Conservation (phyloP, 495 filamentous ascomycete genomes). For the Podospora pseudocomata region DNA sequence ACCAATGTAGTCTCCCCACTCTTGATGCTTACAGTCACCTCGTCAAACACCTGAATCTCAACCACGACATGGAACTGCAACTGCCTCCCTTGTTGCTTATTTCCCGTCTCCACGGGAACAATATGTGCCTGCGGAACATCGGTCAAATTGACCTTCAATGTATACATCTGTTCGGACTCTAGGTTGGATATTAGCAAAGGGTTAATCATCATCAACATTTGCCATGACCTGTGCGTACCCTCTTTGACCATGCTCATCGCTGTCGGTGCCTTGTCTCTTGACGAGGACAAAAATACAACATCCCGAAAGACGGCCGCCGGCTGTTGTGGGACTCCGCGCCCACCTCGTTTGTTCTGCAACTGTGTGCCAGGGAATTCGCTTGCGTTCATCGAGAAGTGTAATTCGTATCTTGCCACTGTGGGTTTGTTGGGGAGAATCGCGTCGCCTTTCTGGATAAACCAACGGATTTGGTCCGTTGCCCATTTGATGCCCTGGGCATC, state of each 20-base stretch:
- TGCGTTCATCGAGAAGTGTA: constrained; percentile 24
- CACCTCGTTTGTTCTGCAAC: background rate
- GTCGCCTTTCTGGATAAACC: constrained; percentile 29
- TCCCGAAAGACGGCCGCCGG: constrained; percentile 18
- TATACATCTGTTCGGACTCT: constrained; percentile 17
- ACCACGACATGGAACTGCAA: constrained; percentile 25
- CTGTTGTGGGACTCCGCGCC: background rate
- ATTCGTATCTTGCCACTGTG: constrained; percentile 18
- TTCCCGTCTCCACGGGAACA: constrained; percentile 7
- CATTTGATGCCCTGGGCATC: constrained; percentile 22
- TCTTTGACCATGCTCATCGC: constrained; percentile 8
- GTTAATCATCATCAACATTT: background rate
- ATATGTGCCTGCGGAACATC: constrained; percentile 15
- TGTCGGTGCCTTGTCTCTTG: constrained; percentile 17
- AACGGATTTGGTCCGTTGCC: constrained; percentile 29
- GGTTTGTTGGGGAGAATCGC: constrained; percentile 26
- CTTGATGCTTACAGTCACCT: constrained; percentile 21
- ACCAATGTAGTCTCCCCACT: constrained; percentile 19
- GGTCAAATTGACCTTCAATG: constrained; percentile 25
- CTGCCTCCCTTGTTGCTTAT: constrained; percentile 17
- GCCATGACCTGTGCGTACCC: background rate
- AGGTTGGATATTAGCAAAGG: background rate
- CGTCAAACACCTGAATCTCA: constrained; percentile 22
- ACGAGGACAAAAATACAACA: constrained; percentile 24
- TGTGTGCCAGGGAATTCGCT: constrained; percentile 14